Conservation (phyloP, 805 yeast genomes). For the Candida bentonensis region DNA sequence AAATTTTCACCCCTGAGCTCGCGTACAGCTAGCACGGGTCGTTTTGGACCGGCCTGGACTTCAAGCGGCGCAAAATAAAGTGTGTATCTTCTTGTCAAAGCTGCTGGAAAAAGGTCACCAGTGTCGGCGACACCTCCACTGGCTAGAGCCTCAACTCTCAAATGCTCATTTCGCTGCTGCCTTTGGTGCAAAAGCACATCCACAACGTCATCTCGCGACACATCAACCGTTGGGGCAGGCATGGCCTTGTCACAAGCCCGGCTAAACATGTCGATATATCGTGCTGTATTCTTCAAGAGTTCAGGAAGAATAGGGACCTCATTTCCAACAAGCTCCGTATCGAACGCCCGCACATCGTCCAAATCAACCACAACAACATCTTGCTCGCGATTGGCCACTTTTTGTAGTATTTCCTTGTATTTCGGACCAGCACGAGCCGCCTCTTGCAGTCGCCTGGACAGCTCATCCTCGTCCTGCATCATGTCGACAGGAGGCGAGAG, state of each 20-base stretch:
- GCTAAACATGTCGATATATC: constrained; percentile 66
- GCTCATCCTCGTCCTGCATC: constrained; percentile 6
- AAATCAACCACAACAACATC: constrained; percentile 60
- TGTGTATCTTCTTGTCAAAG: constrained; percentile 72
- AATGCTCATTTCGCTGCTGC: constrained; percentile 57
- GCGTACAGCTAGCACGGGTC: constrained; percentile 70
- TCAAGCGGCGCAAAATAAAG: constrained; percentile 76
- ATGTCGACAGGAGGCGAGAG: constrained; percentile 16
- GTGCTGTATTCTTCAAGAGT: constrained; percentile 60
- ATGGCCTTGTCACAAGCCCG: constrained; percentile 62
- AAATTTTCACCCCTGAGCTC: constrained; percentile 71
- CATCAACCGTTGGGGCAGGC: constrained; percentile 76
- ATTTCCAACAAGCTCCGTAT: constrained; percentile 28
- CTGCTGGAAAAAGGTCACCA: constrained; percentile 62
- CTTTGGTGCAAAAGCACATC: constrained; percentile 91
- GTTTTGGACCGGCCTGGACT: constrained; percentile 10
- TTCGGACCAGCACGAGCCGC: constrained; percentile 26
- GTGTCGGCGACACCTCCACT: constrained; percentile 12
- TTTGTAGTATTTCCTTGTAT: constrained; percentile 60
- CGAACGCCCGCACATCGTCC: constrained; percentile 69
- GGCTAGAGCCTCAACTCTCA: constrained; percentile 36
- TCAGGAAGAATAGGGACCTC: constrained; percentile 33
- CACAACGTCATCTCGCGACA: constrained; percentile 73
- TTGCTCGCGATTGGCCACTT: constrained; percentile 70
- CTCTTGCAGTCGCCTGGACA: not conserved